These are phyloP conservation scores for Geranium rotundifolium DNA, from an alignment of 345 rosid genomes.

Conservation along the genomic window DNA sequence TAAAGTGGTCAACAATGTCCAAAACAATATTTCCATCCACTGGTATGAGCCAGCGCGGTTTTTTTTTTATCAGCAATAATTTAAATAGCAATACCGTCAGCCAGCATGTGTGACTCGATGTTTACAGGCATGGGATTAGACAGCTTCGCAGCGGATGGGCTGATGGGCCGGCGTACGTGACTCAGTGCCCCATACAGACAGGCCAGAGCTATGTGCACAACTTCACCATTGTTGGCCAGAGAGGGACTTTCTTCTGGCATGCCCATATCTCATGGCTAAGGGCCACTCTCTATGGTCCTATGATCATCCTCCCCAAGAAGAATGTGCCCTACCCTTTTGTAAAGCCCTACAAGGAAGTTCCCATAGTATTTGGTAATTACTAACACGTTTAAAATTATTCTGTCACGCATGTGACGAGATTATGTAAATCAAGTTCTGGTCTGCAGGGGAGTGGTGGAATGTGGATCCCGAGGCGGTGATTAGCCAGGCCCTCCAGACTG, in stretches of 20 bases:
- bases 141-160: background rate
- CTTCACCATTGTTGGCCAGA: conserved; percentile 1
- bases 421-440: background rate
- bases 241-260: conserved; percentile 2
- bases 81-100: too few species aligned
- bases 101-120: too few species aligned
- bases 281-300: conserved; percentile 4
- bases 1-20: conserved; percentile 18
- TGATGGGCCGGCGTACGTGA: background rate
- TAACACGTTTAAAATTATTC: too few species aligned
- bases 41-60: conserved; percentile 5
- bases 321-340: background rate
- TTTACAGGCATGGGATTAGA: background rate
- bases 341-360: conserved; percentile 1
- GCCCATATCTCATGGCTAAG: conserved; percentile 4
- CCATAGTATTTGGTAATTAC: background rate
- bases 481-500: background rate
- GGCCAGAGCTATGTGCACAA: conserved; percentile 3
- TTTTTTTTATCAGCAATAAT: too few species aligned
- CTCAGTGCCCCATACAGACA: background rate
- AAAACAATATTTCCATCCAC: conserved; percentile 16
- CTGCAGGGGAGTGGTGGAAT: conserved; percentile 1
- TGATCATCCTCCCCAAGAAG: background rate
- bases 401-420: too few species aligned
- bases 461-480: background rate